phyloP scores from a whole-genome alignment of 2,329 filamentous ascomycete species.

The Aspergillus phoenicis region DNA sequence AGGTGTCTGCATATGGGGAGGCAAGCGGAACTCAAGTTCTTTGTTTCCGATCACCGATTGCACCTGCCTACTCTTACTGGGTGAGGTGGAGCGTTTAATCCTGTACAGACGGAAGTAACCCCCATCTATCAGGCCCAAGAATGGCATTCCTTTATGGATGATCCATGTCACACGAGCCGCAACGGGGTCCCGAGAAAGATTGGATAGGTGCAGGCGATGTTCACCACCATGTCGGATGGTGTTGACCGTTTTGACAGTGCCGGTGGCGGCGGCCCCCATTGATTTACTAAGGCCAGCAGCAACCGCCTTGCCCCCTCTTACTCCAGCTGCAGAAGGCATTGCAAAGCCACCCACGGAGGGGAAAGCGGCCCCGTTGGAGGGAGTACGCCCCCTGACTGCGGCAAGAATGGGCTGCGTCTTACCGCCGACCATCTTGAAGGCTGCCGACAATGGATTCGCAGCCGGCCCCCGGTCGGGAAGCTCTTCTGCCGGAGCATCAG shows the following conservation, averaged over 20 bases:
- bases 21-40: constrained; percentile 69
- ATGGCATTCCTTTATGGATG: constrained; percentile 43
- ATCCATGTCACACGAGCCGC: constrained; percentile 52
- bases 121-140: constrained; percentile 49
- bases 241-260: constrained; percentile 53
- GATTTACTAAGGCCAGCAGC: constrained; percentile 55
- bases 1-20: constrained; percentile 61
- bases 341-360: constrained; percentile 48
- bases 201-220: constrained; percentile 51
- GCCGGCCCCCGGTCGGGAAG: constrained; percentile 46
- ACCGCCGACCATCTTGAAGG: constrained; percentile 68
- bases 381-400: constrained; percentile 60
- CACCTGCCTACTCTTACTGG: constrained; percentile 57
- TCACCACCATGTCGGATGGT: constrained; percentile 52
- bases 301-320: constrained; percentile 50
- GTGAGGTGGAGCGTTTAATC: constrained; percentile 47
- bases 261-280: constrained; percentile 51
- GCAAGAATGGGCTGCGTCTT: constrained; percentile 65
- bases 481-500: constrained; percentile 52
- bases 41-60: constrained; percentile 58
- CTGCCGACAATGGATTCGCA: constrained; percentile 63
- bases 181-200: constrained; percentile 40
- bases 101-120: constrained; percentile 50
- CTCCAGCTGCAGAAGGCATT: constrained; percentile 50
- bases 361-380: constrained; percentile 49